Evolutionary conservation across 768 basidiomycete species (phyloP), one percentile per base, ranked within the genome.

Genomic region (Mycena vitilis): DNA sequence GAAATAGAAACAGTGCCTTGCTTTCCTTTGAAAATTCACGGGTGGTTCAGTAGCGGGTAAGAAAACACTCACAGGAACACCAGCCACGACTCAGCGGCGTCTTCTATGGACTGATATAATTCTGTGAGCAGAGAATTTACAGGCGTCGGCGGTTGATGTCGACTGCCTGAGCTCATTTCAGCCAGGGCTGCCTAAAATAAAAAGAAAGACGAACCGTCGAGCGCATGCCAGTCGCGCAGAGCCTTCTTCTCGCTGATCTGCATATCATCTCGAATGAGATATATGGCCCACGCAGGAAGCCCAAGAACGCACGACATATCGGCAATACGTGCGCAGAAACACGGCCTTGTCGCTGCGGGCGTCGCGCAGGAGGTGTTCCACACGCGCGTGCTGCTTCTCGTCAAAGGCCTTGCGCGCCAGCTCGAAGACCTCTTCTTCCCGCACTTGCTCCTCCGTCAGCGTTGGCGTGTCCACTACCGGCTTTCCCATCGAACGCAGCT

Each of bases 1-100:
- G 86, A 53, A 82, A 83, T 44, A 92, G 82, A 52, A 93, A 84
- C 4, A 93, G 78, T 0, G 88, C 89, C 75, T 90, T 88, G 56
- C 91, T 92, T 67, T n/a, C 30, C 53, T 23, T 36, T 66, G 52
- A 40, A 44, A 42, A 10, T 42, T 47, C 12, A 52, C 45, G 40
- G n/a, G 16, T 57, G 40, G 38, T 40, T 69, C 54, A 30, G 4
- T 23, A 49, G 49, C 57, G 68, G 20, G 22, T 2, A 59, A 11
- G 45, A 40, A 63, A 51, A 48, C n/a, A 78, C 86, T 68, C 61
- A 91, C 91, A 92, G 74, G 73, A 91, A 92, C 23, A 91, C 74
- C n/a, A 89, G 75, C 81, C 87, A 92, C 3, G 89, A 88, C 71
- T 92, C 90, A 2, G 76, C 76, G 4, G 78, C 77, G 56, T 79